Base-by-base conservation (phyloP, 1,284 basidiomycete species). In the Pterula multifida region DNA sequence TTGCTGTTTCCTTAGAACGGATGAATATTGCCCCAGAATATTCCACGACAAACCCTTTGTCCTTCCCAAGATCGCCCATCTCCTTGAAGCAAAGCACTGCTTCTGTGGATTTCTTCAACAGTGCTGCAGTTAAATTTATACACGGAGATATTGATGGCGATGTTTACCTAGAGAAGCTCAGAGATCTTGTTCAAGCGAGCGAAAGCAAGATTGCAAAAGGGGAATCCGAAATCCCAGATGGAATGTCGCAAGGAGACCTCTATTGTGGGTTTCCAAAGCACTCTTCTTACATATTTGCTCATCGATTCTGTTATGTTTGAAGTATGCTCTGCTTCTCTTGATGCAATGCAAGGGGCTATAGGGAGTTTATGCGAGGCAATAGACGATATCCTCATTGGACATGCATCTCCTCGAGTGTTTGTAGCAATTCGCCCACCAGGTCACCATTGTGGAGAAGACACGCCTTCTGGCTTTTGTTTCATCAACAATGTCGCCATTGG, bases 401-500 rank as follows among this genome's bases (percentile, higher is more conserved):
- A 3, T 19, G 56, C 22, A 46, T 50, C 36, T n/a, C 26, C 46
- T 17, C 76, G 79, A 28, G 87, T 86, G 0, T 95, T 95, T 63
- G 90, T 90, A 11, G 84, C 81, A 0, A 76, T 95, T 25, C 69
- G 92, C 42, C 92, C 92, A 0, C 92, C 92, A 0, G 92, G 92
- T 0, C 91, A 93, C 68, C 92, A 94, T 59, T 95, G 91, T 58
- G 87, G 88, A 1, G 89, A 91, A 64, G 79, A 90, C 55, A 78
- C 76, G 0, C 94, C 94, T 0, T 85, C 82, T 4, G 95, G 94
- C 0, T 94, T 93, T 64, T 98, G 91, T 65, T 91, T 95, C 60
- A 78, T 96, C 36, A 97, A 98, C 61, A 98, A 98, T 60, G 89
- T 94, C 0, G 81, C 85, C 1, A 79, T 98, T 2, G 93, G 78